Evolutionary conservation across 2,329 filamentous ascomycete species (phyloP).

Genomic region (Tolypocladium ophioglossoides): DNA sequence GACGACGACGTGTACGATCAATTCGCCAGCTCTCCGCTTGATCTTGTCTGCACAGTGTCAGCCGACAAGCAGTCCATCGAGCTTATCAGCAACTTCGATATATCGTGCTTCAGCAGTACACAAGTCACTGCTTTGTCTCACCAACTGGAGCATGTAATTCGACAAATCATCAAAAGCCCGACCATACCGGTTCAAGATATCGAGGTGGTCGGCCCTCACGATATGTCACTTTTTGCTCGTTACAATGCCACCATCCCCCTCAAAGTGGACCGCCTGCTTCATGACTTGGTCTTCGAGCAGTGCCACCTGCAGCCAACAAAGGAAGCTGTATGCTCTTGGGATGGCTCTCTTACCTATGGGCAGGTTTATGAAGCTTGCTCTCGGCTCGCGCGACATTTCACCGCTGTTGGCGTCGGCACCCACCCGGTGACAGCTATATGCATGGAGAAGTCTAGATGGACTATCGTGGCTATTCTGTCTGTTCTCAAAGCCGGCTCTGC

Average conservation of each 20-base stretch:
- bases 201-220: not conserved
- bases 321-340: constrained; percentile 1
- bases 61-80: not conserved
- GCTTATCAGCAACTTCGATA: not conserved
- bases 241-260: not conserved
- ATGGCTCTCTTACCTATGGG: constrained; percentile 1
- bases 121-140: not conserved
- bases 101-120: not conserved
- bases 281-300: constrained; percentile 1
- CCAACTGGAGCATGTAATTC: not conserved
- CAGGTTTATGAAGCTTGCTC: constrained; percentile 1
- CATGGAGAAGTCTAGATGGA: constrained; percentile 4
- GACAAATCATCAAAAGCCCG: not conserved
- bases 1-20: not conserved
- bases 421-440: not conserved
- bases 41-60: not conserved
- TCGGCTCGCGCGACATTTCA: not conserved
- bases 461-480: constrained; percentile 3
- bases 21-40: not conserved
- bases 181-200: not conserved
- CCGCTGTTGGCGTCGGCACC: not conserved
- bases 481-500: constrained; percentile 4
- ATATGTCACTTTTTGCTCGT: not conserved
- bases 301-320: not conserved
- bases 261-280: not conserved